Evolutionary conservation across 768 basidiomycete species (phyloP).

Genomic region (Rhodotorula diobovata): DNA sequence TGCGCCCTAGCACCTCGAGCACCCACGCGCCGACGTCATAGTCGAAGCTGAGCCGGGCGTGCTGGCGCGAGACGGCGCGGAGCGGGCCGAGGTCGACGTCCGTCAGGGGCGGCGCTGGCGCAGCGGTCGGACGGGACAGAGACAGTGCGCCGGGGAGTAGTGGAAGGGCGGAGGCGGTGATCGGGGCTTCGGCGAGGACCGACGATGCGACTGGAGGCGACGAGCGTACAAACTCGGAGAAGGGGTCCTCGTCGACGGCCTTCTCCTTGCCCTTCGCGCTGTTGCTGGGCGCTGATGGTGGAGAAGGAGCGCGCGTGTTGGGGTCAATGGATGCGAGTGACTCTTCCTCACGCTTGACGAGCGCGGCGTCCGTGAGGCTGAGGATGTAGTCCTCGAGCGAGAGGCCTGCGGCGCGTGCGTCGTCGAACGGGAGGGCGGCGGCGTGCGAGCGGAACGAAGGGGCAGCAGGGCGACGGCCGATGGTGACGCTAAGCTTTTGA

Average conservation of each 20-base stretch:
- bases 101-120: not conserved
- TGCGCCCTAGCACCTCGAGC: constrained; percentile 86
- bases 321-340: not conserved
- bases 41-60: constrained; percentile 92
- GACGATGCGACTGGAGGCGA: not conserved
- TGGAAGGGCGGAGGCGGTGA: not conserved
- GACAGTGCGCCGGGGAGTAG: constrained; percentile 5
- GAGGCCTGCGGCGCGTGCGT: not conserved
- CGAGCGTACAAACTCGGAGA: constrained; percentile 22
- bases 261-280: constrained; percentile 21
- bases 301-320: not conserved
- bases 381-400: constrained; percentile 15
- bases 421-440: not conserved
- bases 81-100: constrained; percentile 81
- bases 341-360: constrained; percentile 21
- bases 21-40: constrained; percentile 65
- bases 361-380: not conserved
- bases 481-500: constrained; percentile 86
- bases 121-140: not conserved
- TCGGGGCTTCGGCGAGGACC: not conserved
- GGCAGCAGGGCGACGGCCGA: constrained; percentile 70
- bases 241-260: constrained; percentile 5
- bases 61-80: constrained; percentile 94
- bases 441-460: not conserved
- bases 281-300: too few relatives aligned